Evolutionary conservation across 1,284 basidiomycete genomes (phyloP), one percentile per base, ranked within the genome.

Genomic region (Porogramme epimiltina): DNA sequence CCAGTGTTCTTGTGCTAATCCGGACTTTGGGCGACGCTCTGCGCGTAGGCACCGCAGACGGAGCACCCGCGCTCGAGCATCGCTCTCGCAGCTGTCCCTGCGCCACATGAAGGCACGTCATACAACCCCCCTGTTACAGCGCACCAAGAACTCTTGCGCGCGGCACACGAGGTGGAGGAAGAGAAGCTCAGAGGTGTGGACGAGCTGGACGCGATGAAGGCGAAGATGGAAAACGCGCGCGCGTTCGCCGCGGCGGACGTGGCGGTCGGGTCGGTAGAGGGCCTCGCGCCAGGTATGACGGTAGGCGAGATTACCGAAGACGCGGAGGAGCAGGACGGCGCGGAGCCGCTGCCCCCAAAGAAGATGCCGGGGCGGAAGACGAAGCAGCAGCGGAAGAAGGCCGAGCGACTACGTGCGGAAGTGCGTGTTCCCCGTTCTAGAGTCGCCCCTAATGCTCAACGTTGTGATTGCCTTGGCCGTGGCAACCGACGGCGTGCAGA

Each of bases 71-170:
- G 78, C 40, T 74, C 79, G 16, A 49, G 69, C 20, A 91, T 90
- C 48, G 70, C 77, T 8, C 57, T 87, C 0, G 81, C 87, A 3
- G 87, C 91, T 0, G 80, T 95, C 1, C 70, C 80, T 1, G 70
- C 83, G 5, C 96, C 96, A 0, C 91, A 93, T 59, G 85, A 87
- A 24, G 96, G 96, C 18, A 82, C 87, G 5, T 95, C 93, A n/a
- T 98, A 99, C 72, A 98, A 98, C 69, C 96, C 96, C 0, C 82
- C 86, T 0, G 84, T 81, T 15, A 78, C 82, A 9, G 83, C 87
- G 1, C 93, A 98, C 67, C 81, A 86, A 51, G 83, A 84, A 41
- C 81, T 98, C 2, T 70, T 99, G 16, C 73, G 81, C 13, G 66
- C 79, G 43, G 95, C 94, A 0, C 79, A 86, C 55, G 79, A 85